A percentile compares a stretch with the other conserved stretches of the same genome.
Evolutionary conservation across 257 asterid genomes (phyloP).

Genomic region (Nicotiana knightiana): DNA sequence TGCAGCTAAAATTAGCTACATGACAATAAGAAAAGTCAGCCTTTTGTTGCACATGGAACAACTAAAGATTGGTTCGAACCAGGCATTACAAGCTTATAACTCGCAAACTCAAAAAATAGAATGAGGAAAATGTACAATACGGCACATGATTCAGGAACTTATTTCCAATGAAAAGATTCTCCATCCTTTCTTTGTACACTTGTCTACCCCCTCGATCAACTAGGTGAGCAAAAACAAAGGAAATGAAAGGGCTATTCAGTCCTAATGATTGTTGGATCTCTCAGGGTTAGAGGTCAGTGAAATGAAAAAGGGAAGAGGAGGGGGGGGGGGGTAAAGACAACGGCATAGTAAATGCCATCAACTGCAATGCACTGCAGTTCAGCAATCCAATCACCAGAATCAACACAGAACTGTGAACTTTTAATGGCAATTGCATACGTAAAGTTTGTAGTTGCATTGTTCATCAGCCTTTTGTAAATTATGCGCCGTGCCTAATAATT

Average conservation of each 20-base stretch:
- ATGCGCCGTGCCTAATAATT: background rate
- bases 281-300: background rate
- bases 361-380: background rate
- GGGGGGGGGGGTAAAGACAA: background rate
- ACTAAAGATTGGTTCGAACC: too few relatives aligned
- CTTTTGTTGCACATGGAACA: too few relatives aligned
- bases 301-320: background rate
- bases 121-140: too few relatives aligned
- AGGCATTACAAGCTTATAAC: too few relatives aligned
- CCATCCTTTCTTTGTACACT: background rate
- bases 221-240: background rate
- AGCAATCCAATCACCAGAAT: background rate
- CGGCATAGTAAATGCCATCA: background rate
- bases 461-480: background rate
- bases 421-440: background rate
- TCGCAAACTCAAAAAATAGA: too few relatives aligned
- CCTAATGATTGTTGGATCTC: background rate
- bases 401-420: background rate
- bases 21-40: too few relatives aligned
- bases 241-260: background rate
- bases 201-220: background rate
- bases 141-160: too few relatives aligned
- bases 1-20: too few relatives aligned
- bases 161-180: background rate
- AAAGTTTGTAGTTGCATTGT: background rate